Evolutionary conservation across 352 stramenopile species (phyloP), one percentile per base, ranked within the genome.

Genomic region (Phytopythium delawarense): DNA sequence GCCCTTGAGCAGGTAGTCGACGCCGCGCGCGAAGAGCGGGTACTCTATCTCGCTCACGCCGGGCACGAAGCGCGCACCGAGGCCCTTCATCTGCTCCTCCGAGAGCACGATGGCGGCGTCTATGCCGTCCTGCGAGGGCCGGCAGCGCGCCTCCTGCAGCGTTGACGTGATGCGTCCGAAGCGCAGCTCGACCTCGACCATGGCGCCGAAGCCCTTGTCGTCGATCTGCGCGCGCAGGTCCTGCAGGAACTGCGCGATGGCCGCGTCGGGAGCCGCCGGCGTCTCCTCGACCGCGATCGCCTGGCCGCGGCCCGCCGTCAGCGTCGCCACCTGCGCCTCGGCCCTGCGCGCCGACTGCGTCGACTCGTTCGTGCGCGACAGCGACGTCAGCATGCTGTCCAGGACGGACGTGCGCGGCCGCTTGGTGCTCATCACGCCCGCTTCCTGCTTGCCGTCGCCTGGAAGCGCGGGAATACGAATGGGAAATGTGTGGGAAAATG

Each of bases 131-230:
- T 88, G 77, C 1, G 81, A 92, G 16, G 84, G 79, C 6, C 79
- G 77, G 55, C 86, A 95, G 44, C 87, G 81, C 44, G 80, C 76
- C 39, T 91, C 81, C 55, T 91, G 81, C 45, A 92, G 66, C 57
- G 72, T 83, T 48, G 83, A 92, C 48, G 81, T 89, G 69, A 95
- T 91, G 68, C 78, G 83, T 32, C 87, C 87, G 56, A 95, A 84
- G 13, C 87, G 84, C 64, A 94, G 74, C 67, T 95, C 87, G 15
- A 95, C 81, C 67, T 95, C 87, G 20, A 95, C 78, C 59, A 86
- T 81, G 28, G 84, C 80, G 40, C 82, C 83, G 59, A 90, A 86
- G 9, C 83, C 84, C 58, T 90, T 86, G 52, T 89, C 81, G 57
- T 92, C 87, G 59, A 95, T 92, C 40, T 69, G 59, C 20, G 70